These are phyloP conservation scores for Dichotomocladium elegans DNA, from an alignment of 371 early-diverging fungal species.

Conservation along the genomic window DNA sequence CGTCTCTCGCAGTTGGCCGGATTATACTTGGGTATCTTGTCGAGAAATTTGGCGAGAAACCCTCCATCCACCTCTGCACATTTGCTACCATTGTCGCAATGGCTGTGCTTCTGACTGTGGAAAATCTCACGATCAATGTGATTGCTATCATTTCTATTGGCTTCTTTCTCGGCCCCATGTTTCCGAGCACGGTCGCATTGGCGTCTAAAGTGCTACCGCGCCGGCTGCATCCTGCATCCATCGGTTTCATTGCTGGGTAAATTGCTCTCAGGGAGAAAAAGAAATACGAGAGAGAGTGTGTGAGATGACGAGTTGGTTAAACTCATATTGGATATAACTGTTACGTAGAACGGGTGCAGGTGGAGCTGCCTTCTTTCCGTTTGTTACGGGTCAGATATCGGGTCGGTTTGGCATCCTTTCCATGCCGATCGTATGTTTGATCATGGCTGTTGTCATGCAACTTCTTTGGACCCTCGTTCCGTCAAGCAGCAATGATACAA, in stretches of 20 bases:
- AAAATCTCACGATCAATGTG: slow-evolving; percentile 13
- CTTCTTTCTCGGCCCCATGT: slow-evolving; percentile 28
- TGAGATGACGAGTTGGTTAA: neutral
- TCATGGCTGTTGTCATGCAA: slow-evolving; percentile 19
- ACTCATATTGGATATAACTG: neutral
- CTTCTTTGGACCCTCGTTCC: slow-evolving; percentile 19
- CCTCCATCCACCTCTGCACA: slow-evolving; percentile 15
- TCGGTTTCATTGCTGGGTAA: slow-evolving; percentile 33
- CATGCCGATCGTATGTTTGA: slow-evolving; percentile 17
- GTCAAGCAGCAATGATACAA: too few relatives aligned
- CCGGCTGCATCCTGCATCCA: slow-evolving; percentile 22
- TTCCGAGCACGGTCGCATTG: slow-evolving; percentile 26
- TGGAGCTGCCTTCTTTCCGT: slow-evolving; percentile 28
- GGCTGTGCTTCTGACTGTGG: slow-evolving; percentile 7
- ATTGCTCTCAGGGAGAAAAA: neutral
- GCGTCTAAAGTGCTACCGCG: slow-evolving; percentile 25
- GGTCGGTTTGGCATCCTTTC: slow-evolving; percentile 18
- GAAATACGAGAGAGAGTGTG: too few relatives aligned
- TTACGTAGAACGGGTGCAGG: slow-evolving; percentile 21
- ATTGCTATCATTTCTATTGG: slow-evolving; percentile 19
- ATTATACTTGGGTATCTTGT: slow-evolving; percentile 25
- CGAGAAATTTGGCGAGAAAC: slow-evolving; percentile 24
- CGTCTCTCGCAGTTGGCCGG: slow-evolving; percentile 25
- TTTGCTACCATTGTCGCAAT: slow-evolving; percentile 6
- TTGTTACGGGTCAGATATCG: slow-evolving; percentile 22